Conservation (phyloP, 2,329 filamentous ascomycete genomes). For the Cadophora gregata region DNA sequence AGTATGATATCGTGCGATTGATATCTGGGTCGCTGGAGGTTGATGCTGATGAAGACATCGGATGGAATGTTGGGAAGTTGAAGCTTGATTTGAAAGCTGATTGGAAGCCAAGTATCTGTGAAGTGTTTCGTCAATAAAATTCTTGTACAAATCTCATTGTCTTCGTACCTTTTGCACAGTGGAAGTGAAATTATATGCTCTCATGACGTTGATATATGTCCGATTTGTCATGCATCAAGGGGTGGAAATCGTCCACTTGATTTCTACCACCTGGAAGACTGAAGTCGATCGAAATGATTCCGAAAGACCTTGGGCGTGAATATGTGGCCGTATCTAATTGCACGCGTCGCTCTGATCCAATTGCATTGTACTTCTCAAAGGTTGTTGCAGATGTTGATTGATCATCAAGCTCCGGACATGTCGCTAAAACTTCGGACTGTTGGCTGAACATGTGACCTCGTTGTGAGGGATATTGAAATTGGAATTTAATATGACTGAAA, state of each 20-base stretch:
- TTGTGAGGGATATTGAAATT: too few species aligned
- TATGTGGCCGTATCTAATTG: too few species aligned
- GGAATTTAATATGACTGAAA: too few species aligned
- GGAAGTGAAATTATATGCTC: conserved; percentile 24
- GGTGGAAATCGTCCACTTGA: too few species aligned
- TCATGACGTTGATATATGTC: not conserved
- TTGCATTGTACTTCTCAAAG: not conserved
- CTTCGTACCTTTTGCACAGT: conserved; percentile 13
- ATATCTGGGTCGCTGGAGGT: conserved; percentile 27
- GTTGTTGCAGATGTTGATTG: not conserved
- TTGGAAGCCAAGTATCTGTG: conserved; percentile 32
- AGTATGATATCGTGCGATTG: conserved; percentile 30
- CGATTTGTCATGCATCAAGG: not conserved
- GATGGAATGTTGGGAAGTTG: conserved; percentile 18
- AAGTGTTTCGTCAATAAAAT: not conserved
- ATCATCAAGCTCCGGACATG: not conserved
- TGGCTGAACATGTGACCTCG: not conserved
- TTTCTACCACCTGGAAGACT: not conserved
- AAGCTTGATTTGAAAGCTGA: conserved; percentile 27
- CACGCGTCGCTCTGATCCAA: too few species aligned
- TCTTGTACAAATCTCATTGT: not conserved
- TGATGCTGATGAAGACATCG: conserved; percentile 29
- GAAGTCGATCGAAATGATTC: not conserved
- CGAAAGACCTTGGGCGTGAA: too few species aligned
- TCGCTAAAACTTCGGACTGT: not conserved